Conservation (phyloP, 2,329 filamentous ascomycete genomes). For the Alternaria metachromatica region DNA sequence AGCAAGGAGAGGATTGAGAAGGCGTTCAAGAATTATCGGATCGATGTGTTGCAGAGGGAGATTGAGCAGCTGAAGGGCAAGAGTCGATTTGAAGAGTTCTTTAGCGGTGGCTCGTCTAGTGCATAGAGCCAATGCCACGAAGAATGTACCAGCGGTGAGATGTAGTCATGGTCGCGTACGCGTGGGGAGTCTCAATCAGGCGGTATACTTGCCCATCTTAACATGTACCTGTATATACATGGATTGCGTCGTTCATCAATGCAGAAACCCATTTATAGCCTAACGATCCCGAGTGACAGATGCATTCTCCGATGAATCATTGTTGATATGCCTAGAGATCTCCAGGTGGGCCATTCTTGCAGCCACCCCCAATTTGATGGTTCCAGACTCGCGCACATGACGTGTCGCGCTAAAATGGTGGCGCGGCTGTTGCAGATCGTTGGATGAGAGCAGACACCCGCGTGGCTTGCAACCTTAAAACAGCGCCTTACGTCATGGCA, state of each 20-base stretch:
- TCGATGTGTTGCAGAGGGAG: conserved; percentile 68
- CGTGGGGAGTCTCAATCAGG: neutral
- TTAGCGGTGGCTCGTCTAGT: conserved; percentile 13
- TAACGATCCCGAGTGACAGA: neutral
- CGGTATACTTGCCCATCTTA: neutral
- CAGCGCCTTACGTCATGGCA: conserved; percentile 29
- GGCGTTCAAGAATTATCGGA: conserved; percentile 68
- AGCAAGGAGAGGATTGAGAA: conserved; percentile 64
- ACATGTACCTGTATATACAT: neutral
- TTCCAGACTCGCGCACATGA: conserved; percentile 9
- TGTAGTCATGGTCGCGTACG: neutral
- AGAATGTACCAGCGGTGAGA: neutral
- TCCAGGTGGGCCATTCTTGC: neutral
- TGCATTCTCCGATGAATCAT: neutral
- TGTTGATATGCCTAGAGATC: neutral
- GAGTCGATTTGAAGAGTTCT: conserved; percentile 39
- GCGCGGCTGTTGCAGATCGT: conserved; percentile 20
- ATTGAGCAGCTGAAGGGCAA: conserved; percentile 62
- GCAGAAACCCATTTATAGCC: no score
- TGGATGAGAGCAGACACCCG: conserved; percentile 13
- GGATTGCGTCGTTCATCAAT: neutral
- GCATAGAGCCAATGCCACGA: neutral
- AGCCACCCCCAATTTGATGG: neutral
- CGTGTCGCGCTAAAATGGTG: conserved; percentile 14
- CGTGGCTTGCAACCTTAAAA: conserved; percentile 21